Evolutionary conservation across 1,284 basidiomycete genomes (phyloP).

Genomic region (Boletus albobrunnescens): DNA sequence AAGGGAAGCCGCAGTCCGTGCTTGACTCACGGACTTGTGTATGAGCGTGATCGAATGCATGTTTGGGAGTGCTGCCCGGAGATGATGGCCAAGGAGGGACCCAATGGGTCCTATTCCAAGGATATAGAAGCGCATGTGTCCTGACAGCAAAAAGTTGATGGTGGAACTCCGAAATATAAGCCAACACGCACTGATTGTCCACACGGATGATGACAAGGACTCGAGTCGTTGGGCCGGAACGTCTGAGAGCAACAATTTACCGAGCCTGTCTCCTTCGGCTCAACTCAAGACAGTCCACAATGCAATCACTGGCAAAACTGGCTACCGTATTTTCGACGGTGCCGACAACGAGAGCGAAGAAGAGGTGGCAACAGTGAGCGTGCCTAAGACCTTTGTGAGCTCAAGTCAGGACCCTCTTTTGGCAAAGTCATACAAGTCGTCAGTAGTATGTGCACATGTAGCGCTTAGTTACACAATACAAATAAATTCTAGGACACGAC

Average conservation of each 20-base stretch:
- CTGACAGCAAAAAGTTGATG: conserved; percentile 2
- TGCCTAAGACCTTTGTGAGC: too few species aligned
- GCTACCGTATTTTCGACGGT: not conserved
- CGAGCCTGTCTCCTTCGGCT: not conserved
- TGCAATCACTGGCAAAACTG: not conserved
- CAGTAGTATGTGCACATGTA: too few species aligned
- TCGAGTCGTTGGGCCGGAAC: not conserved
- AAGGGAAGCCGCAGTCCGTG: conserved; percentile 29
- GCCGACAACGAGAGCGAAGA: not conserved
- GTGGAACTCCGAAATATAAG: not conserved
- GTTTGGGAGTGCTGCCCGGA: conserved; percentile 57
- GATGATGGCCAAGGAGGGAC: conserved; percentile 73
- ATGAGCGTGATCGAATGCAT: conserved; percentile 64
- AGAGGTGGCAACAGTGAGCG: not conserved
- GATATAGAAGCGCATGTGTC: conserved; percentile 65
- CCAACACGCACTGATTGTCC: conserved; percentile 1
- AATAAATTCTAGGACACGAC: too few species aligned
- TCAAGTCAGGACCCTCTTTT: too few species aligned
- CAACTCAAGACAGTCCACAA: too few species aligned
- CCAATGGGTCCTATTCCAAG: conserved; percentile 81
- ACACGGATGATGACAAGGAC: not conserved
- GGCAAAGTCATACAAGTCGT: too few species aligned
- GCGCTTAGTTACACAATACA: too few species aligned
- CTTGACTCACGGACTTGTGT: conserved; percentile 45
- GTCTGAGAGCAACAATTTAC: not conserved